Conservation (phyloP, 148 eudicot genomes). For the Hydrangea macrophylla region DNA sequence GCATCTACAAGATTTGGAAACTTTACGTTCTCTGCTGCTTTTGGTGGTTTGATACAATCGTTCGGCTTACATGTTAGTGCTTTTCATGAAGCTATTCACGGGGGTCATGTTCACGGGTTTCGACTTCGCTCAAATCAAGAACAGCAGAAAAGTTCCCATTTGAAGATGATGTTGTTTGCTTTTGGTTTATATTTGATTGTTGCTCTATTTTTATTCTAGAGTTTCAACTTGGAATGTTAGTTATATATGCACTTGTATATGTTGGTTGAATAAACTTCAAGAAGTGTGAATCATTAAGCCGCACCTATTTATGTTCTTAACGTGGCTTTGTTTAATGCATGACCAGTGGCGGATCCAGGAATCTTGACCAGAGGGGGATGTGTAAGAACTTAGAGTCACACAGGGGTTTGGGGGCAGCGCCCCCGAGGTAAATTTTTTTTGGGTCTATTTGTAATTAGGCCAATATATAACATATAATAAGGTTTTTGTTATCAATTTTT, state of each 20-base stretch:
- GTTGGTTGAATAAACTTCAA: neutral
- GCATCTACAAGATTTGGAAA: constrained; percentile 27
- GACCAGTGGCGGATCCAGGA: too few species aligned
- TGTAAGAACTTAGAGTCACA: too few species aligned
- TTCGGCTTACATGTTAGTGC: constrained; percentile 33
- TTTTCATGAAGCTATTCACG: constrained; percentile 37
- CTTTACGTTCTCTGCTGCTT: constrained; percentile 22
- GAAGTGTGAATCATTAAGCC: neutral
- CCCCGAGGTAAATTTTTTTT: too few species aligned
- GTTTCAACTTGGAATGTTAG: neutral
- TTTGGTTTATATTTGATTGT: constrained; percentile 23
- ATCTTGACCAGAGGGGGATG: too few species aligned
- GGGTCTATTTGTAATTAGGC: too few species aligned
- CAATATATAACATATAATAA: too few species aligned
- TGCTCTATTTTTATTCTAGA: constrained; percentile 15
- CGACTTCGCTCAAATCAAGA: constrained; percentile 27
- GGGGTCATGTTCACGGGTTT: constrained; percentile 45
- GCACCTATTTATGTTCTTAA: too few species aligned
- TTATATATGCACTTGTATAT: constrained; percentile 4
- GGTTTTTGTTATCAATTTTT: too few species aligned
- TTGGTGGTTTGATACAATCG: constrained; percentile 28
- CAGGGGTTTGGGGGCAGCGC: too few species aligned
- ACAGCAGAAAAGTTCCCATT: constrained; percentile 17
- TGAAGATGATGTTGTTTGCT: constrained; percentile 28
- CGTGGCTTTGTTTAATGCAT: too few species aligned